Base-by-base conservation (phyloP, 768 basidiomycete species). In the Hericium alpestre region DNA sequence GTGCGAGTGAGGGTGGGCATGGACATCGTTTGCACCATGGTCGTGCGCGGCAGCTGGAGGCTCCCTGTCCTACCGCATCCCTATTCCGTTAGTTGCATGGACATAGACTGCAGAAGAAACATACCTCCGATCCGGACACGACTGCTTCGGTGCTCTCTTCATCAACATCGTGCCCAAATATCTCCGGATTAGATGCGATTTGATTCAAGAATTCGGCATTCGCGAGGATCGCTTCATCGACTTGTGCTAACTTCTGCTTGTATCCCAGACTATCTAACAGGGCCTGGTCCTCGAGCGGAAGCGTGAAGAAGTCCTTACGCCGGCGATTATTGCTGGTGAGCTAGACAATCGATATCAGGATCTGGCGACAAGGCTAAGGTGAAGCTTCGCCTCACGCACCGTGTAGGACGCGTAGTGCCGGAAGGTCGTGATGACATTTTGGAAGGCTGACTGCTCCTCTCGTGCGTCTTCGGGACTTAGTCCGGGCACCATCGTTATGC, bases 131-230 rank as follows among this genome's bases (percentile, higher is more conserved):
- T 10, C 57, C 61, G 10, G 63, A 38, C 56, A 59, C 53, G 55
- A 60, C 40, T 60, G 66, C 43, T 53, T 61, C 72, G 1, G 70
- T 72, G 4, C 64, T 70, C 1, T 65, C 63, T 3, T 68, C 60
- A 7, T 65, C 66, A 15, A 73, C 51, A 16, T 74, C 79, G 59
- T 80, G 79, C 15, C 81, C 85, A 63, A 93, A 94, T 25, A 95
- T 90, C 63, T 86, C 84, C 0, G 91, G 87, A 69, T 88, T 78
- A 13, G 80, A 82, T 11, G 90, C 82, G 61, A 95, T 85, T 59
- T 79, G 72, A 3, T 77, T 73, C 57, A 95, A 67, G 67, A 97
- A 93, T 47, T 84, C 74, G 1, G 89, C 85, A 64, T 95, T 96
- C 53, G 74, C 81, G 52, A 81, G 69, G 61, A 96, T 94, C 9